phyloP scores from a whole-genome alignment of 305 asterid genomes.

The Fraxinus angustifolia region DNA sequence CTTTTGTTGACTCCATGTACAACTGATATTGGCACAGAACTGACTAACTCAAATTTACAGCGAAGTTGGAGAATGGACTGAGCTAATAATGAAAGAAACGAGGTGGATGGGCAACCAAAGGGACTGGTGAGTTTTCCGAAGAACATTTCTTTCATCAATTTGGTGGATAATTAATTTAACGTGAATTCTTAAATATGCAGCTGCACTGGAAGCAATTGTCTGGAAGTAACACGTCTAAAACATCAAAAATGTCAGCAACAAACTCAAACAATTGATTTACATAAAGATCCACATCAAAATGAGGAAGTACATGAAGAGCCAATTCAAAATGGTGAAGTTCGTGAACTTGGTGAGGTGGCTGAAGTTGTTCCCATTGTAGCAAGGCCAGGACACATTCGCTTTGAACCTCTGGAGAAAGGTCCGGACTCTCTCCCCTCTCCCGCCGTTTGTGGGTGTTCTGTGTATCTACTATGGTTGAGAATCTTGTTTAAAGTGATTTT shows the following conservation, averaged over 20 bases:
- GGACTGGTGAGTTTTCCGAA: constrained; percentile 65
- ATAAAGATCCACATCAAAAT: not conserved
- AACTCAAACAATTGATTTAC: constrained; percentile 30
- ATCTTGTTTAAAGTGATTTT: not conserved
- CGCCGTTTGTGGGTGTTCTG: not conserved
- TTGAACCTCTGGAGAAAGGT: constrained; percentile 83
- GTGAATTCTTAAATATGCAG: constrained; percentile 41
- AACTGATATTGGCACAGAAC: not conserved
- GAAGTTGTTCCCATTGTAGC: constrained; percentile 70
- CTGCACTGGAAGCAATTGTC: constrained; percentile 63
- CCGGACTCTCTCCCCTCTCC: constrained; percentile 8
- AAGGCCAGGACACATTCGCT: constrained; percentile 95
- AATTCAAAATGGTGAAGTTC: not conserved
- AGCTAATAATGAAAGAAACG: constrained; percentile 35
- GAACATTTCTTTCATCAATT: not conserved
- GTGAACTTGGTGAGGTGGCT: constrained; percentile 32
- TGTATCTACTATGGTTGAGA: not conserved
- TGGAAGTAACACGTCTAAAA: constrained; percentile 32
- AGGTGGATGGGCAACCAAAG: constrained; percentile 57
- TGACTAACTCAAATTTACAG: constrained; percentile 31
- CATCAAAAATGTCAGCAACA: constrained; percentile 33
- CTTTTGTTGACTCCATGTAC: not conserved
- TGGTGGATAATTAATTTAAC: constrained; percentile 18
- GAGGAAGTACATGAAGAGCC: not conserved
- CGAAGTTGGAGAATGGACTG: constrained; percentile 49